Evolutionary conservation across 495 filamentous ascomycete species (phyloP), one percentile per base, ranked within the genome.

Genomic region (Astrothelium subdiscretum): DNA sequence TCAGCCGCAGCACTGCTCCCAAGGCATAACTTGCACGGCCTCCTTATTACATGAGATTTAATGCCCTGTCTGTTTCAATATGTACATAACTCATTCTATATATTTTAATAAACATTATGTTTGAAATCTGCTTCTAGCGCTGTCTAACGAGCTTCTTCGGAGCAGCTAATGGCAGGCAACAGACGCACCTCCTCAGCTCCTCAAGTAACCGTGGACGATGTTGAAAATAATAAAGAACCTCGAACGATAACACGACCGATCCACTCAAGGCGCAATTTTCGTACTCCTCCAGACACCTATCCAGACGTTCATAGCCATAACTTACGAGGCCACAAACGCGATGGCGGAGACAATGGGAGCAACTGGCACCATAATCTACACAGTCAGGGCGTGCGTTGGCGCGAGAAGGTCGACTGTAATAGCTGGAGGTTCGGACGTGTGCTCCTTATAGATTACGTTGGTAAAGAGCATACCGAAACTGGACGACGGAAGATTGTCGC

Each of bases 401-500:
- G 24, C 8, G 48, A 54, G 48, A 54, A 54, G 6, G 29, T 54
- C 29, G 48, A 54, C 24, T 54, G 48, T 20, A 54, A 29, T 15
- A 54, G 12, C 12, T 54, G 48, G 48, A 54, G 5, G 8, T 20
- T 3, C 22, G 71, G 72, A 6, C 63, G 71, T n/a, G 71, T 74
- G 3, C 59, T 73, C 27, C 43, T 74, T 29, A 65, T 74, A 48
- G 69, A 73, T 51, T 73, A 72, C 59, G 68, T 74, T 22, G 31
- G 43, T 27, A 64, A 51, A 52, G 61, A 66, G 3, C 58, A 62
- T 35, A 62, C 60, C 0, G 31, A 54, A 1, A 54, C 59, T n/a
- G 72, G 73, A 11, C 73, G 71, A 60, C 70, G 73, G 20, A 78
- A 75, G 64, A 77, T 80, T 44, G 68, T 71, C 15, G 77, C 80